Conservation (phyloP, 805 yeast genomes). For the Metschnikowia borealis region DNA sequence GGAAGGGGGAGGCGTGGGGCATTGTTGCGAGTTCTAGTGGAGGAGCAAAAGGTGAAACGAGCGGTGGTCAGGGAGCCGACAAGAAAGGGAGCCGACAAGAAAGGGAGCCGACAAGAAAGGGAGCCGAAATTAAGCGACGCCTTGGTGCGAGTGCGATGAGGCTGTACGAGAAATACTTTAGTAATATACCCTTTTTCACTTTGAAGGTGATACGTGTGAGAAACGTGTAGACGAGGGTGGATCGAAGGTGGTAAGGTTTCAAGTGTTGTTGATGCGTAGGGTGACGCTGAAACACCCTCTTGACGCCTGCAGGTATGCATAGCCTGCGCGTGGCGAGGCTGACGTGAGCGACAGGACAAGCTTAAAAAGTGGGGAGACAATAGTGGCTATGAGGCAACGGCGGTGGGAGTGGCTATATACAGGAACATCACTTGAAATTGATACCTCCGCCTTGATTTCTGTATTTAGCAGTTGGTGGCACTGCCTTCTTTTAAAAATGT, state of each 20-base stretch:
- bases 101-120: not conserved
- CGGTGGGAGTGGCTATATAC: not conserved
- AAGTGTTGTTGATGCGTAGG: not conserved
- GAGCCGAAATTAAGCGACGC: not conserved
- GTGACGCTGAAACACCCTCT: not conserved
- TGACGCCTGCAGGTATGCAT: slow-evolving; percentile 3
- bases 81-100: not conserved
- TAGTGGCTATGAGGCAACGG: not conserved
- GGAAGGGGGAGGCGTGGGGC: slow-evolving; percentile 25
- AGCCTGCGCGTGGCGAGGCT: slow-evolving; percentile 1
- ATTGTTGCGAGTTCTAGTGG: slow-evolving; percentile 6
- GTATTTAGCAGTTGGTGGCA: not conserved
- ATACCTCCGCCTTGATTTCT: too few species aligned
- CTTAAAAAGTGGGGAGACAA: not conserved
- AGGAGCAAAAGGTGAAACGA: not conserved
- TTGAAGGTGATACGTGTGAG: not conserved
- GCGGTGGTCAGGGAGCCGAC: not conserved
- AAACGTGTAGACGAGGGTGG: not conserved
- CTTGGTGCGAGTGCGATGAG: not conserved
- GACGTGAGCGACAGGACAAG: not conserved
- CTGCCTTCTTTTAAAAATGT: not conserved
- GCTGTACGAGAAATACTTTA: not conserved
- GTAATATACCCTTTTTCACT: not conserved
- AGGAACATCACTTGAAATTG: not conserved
- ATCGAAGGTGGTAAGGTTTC: not conserved